Percentiles rank a stretch among this genome's conserved stretches.
These are phyloP conservation scores for Biscogniauxia sp. DNA, from an alignment of 2,329 filamentous ascomycete genomes.

Conservation along the genomic window DNA sequence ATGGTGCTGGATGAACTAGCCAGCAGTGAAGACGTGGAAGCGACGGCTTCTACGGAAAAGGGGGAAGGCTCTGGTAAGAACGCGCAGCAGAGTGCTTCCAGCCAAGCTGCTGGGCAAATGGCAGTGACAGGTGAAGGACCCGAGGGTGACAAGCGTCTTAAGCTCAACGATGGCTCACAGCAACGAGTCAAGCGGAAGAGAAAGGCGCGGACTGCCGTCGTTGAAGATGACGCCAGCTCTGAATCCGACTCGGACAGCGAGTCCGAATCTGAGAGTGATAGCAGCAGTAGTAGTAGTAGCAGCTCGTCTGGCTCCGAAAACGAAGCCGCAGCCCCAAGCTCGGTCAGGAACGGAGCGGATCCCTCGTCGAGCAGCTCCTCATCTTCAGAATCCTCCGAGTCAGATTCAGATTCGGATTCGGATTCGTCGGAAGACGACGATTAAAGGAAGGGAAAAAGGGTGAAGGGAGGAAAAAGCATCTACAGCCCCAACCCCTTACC, in stretches of 20 bases:
- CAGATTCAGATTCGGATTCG: conserved; percentile 30
- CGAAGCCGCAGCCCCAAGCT: conserved; percentile 15
- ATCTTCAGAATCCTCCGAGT: conserved; percentile 32
- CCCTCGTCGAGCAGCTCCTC: conserved; percentile 42
- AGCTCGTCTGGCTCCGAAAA: conserved; percentile 27
- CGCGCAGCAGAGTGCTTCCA: conserved; percentile 12
- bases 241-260: conserved; percentile 35
- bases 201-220: conserved; percentile 49
- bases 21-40: conserved; percentile 42
- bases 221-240: conserved; percentile 40
- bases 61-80: conserved; percentile 8
- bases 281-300: conserved; percentile 21
- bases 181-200: conserved; percentile 48
- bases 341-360: conserved; percentile 18
- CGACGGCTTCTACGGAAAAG: conserved; percentile 19
- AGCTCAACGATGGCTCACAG: conserved; percentile 44
- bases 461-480: background rate
- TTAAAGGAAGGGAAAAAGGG: conserved; percentile 1
- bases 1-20: conserved; percentile 55
- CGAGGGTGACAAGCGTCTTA: conserved; percentile 39
- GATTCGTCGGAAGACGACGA: conserved; percentile 34
- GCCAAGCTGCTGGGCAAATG: conserved; percentile 15
- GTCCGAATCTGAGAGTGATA: conserved; percentile 34
- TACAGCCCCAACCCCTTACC: background rate
- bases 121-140: conserved; percentile 5